Evolutionary conservation across 345 rosid genomes (phyloP), one percentile per base, ranked within the genome.

Genomic region (Brassica rapa): DNA sequence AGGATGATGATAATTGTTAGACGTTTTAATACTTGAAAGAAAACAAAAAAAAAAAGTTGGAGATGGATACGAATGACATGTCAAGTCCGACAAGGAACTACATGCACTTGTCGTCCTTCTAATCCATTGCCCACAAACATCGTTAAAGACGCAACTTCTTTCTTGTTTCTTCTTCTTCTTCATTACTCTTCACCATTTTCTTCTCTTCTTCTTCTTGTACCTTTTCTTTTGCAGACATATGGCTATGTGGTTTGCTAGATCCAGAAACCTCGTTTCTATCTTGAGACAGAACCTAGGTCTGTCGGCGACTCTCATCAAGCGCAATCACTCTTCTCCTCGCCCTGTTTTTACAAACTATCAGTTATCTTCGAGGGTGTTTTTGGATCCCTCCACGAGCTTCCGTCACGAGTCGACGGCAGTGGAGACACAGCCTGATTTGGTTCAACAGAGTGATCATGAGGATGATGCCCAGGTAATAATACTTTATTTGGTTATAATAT

Each of bases 201-300:
- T 21, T 72, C 16, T 49, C 63, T 8, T 57, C 7, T 46, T 70
- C 53, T 46, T 29, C n/a, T 65, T 15, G 35, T 63, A 12, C 66
- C 2, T 6, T 32, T 8, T 14, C 30, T 65, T 29, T 4, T 0
- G 23, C 46, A 37, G 2, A 29, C 51, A 89, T 25, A 25, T 89
- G 93, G 78, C 82, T 62, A 70, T 80, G 6, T 85, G 83, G 89
- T 63, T 84, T 4, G 35, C 82, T 69, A 86, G 84, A 82, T 82
- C 90, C 21, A 81, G 81, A 83, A 59, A 15, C 41, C 61, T 82
- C 21, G 67, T 70, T 12, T 77, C 82, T 41, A 32, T n/a, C 51
- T 15, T 87, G 1, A 85, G 71, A 74, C 76, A 77, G 9, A 66
- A 72, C 37, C 24, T 77, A 10, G 63, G 70, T 55, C 24, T 79